phyloP scores from a whole-genome alignment of 2,329 filamentous ascomycete genomes.

The Fusarium circinatum region DNA sequence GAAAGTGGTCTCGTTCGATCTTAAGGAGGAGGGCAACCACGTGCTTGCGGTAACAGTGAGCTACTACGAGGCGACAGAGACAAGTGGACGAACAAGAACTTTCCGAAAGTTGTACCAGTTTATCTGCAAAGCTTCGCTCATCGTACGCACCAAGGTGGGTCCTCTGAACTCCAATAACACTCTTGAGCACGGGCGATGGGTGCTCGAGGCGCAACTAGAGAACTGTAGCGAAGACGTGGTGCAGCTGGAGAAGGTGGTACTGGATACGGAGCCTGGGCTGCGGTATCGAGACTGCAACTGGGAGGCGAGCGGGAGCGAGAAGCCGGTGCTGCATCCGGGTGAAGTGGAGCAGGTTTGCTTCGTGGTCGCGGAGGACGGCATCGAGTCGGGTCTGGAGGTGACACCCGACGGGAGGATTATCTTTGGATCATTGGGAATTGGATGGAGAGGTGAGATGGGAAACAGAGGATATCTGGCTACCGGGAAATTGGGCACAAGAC shows the following conservation, averaged over 20 bases:
- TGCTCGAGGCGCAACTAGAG: constrained; percentile 93
- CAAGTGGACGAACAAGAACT: constrained; percentile 77
- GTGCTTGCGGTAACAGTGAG: constrained; percentile 93
- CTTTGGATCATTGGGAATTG: constrained; percentile 84
- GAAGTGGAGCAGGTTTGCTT: constrained; percentile 76
- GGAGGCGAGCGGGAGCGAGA: constrained; percentile 55
- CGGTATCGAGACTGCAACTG: constrained; percentile 67
- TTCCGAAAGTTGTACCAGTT: constrained; percentile 98
- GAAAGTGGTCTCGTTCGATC: constrained; percentile 82
- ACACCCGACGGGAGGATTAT: constrained; percentile 67
- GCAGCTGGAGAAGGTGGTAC: constrained; percentile 74
- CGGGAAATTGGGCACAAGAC: constrained; percentile 74
- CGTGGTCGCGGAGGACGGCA: constrained; percentile 58
- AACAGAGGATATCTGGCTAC: constrained; percentile 89
- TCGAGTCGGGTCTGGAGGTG: constrained; percentile 53
- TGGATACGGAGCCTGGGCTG: constrained; percentile 65
- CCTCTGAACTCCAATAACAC: constrained; percentile 56
- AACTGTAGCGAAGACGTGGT: constrained; percentile 89
- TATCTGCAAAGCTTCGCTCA: constrained; percentile 87
- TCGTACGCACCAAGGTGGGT: constrained; percentile 89
- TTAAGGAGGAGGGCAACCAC: constrained; percentile 95
- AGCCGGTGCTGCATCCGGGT: constrained; percentile 68
- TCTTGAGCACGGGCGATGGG: constrained; percentile 63
- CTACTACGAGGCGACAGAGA: constrained; percentile 87
- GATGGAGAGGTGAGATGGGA: constrained; percentile 91